Evolutionary conservation across 2,329 filamentous ascomycete genomes (phyloP), one percentile per base, ranked within the genome.

Genomic region (Alternaria novae-zelandiae): DNA sequence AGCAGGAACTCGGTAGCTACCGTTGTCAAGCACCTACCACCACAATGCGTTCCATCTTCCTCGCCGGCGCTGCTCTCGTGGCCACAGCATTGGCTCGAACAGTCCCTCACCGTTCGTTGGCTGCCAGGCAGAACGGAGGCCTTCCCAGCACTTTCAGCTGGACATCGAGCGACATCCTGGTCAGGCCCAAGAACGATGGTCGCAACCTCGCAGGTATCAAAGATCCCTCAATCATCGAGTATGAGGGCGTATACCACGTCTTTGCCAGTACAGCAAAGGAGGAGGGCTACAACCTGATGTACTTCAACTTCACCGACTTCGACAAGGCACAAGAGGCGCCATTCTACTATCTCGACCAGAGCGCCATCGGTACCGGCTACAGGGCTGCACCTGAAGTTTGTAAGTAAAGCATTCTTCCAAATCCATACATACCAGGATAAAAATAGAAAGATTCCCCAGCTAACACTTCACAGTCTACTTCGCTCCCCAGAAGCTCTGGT

Each of bases 191-290:
- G 59, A 70, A 74, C 10, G 75, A 77, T 55, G 64, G 64, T 25
- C 72, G 72, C 17, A 53, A 64, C 17, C 62, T 78, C 20, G 66
- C 67, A 6, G 78, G 70, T 17, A 70, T 80, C 61, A 80, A 80
- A 64, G 77, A 79, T 53, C 78, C 78, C 10, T 79, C 77, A 1
- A 72, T 80, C 26, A 61, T 80, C 64, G 65, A 69, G 44, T 57
- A 70, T 54, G 68, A 90, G 51, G 73, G 75, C 57, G 74, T 69
- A 11, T 82, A 82, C 65, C 81, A 82, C 63, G 79, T 82, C 49
- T 82, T 82, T 56, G 80, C 79, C 50, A 81, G 78, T 63, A 81
- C 79, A 2, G 79, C 79, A 9, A 64, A 74, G 30, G 66, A 70
- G 6, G 64, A 68, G 3, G 80, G 80, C 5, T 82, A 82, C 73